A percentile compares a stretch with the other conserved stretches of the same genome.
phyloP scores from a whole-genome alignment of 164 flowering plant genomes.

The Vitis amurensis region DNA sequence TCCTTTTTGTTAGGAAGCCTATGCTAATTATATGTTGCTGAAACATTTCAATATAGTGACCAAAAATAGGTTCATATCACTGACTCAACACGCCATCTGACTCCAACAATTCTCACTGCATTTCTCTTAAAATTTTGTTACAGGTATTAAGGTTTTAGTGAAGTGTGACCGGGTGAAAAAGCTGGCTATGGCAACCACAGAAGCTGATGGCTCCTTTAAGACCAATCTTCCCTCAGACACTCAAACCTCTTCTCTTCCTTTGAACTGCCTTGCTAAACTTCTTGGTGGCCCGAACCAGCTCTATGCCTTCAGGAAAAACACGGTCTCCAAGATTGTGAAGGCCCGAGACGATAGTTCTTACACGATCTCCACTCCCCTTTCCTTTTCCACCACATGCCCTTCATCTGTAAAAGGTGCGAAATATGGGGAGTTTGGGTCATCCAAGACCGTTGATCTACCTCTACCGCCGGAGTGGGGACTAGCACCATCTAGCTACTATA shows the following conservation, averaged over 20 bases:
- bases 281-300: constrained; percentile 57
- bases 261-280: constrained; percentile 58
- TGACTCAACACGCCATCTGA: too few species aligned
- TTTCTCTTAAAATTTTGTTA: neutral
- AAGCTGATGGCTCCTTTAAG: constrained; percentile 44
- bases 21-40: too few species aligned
- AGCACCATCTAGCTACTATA: constrained; percentile 67
- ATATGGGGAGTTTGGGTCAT: constrained; percentile 34
- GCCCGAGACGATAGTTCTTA: constrained; percentile 21
- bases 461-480: constrained; percentile 77
- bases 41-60: too few species aligned
- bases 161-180: constrained; percentile 56
- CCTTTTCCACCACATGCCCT: constrained; percentile 44
- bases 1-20: too few species aligned
- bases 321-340: constrained; percentile 34
- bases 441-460: constrained; percentile 64
- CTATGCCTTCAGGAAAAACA: constrained; percentile 32
- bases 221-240: constrained; percentile 33
- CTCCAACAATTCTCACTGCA: neutral
- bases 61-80: too few species aligned
- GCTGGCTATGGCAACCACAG: constrained; percentile 36
- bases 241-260: constrained; percentile 11
- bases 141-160: constrained; percentile 53
- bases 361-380: constrained; percentile 50
- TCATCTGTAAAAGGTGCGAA: constrained; percentile 2